These are phyloP conservation scores for Sphagnum contortum DNA, from an alignment of 225 moss, liverwort and hornwort species.

Conservation along the genomic window DNA sequence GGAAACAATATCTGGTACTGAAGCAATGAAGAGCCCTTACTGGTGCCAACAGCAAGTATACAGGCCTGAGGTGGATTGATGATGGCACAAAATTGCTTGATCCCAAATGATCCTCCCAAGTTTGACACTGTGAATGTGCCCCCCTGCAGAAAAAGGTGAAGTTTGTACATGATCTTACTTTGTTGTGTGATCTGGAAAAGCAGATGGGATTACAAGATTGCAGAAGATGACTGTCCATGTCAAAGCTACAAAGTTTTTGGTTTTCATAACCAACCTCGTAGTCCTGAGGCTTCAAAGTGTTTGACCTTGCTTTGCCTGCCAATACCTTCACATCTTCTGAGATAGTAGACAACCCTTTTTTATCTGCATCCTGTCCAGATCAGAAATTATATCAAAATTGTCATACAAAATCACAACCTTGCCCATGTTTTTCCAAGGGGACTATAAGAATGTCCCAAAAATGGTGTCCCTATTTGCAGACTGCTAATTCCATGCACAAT, in stretches of 20 bases:
- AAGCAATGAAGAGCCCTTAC: slow-evolving; percentile 19
- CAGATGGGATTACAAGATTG: no score
- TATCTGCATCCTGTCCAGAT: slow-evolving; percentile 67
- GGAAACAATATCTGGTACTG: no score
- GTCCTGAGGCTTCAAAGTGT: slow-evolving; percentile 66
- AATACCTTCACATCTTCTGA: slow-evolving; percentile 68
- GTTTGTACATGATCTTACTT: no score
- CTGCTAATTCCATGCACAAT: no score
- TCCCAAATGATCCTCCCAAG: slow-evolving; percentile 68
- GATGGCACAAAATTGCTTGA: slow-evolving; percentile 92
- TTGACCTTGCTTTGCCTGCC: slow-evolving; percentile 70
- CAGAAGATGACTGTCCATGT: no score
- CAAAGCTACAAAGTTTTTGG: no score
- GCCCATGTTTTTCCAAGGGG: no score
- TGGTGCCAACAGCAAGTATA: slow-evolving; percentile 82
- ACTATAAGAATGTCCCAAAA: no score
- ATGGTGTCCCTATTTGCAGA: no score
- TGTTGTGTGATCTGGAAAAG: no score
- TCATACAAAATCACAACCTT: no score
- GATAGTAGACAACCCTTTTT: slow-evolving; percentile 72
- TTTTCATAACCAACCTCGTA: slow-evolving; percentile 43
- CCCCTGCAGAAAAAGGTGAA: slow-evolving; percentile 29
- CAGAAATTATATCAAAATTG: not conserved
- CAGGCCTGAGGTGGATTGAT: slow-evolving; percentile 88
- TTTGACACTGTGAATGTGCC: slow-evolving; percentile 89